These are phyloP conservation scores for Exophiala mesophila DNA, from an alignment of 2,329 filamentous ascomycete species.

Conservation along the genomic window DNA sequence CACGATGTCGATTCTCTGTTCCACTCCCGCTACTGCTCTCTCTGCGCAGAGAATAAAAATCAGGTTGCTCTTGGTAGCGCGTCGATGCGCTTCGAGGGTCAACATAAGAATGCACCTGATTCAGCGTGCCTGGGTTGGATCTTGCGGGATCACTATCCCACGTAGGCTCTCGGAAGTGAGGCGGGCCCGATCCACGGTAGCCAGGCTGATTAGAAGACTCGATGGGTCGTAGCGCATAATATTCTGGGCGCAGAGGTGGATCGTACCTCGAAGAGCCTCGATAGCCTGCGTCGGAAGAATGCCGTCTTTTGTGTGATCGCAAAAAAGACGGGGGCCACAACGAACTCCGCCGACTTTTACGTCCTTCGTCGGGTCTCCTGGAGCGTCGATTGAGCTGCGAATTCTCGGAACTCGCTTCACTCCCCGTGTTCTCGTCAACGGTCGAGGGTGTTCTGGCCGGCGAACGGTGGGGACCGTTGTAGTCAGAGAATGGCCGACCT, in stretches of 20 bases:
- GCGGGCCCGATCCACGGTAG: constrained; percentile 11
- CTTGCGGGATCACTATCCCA: constrained; percentile 14
- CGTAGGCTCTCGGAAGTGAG: constrained; percentile 16
- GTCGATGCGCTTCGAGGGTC: constrained; percentile 16
- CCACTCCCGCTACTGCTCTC: constrained; percentile 22
- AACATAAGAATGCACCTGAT: constrained; percentile 10
- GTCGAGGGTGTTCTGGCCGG: constrained; percentile 19
- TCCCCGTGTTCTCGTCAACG: constrained; percentile 19
- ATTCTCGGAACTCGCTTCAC: constrained; percentile 33
- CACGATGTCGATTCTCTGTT: constrained; percentile 17
- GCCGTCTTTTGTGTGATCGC: constrained; percentile 23
- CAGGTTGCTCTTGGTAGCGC: constrained; percentile 14
- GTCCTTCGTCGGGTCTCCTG: constrained; percentile 20
- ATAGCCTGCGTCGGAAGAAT: constrained; percentile 25
- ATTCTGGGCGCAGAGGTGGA: constrained; percentile 19
- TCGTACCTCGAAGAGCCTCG: constrained; percentile 11
- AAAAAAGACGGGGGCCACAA: constrained; percentile 23
- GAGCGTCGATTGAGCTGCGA: constrained; percentile 23
- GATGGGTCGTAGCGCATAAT: constrained; percentile 17
- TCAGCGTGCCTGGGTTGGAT: constrained; percentile 7
- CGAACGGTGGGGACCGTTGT: constrained; percentile 16
- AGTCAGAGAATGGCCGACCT: constrained; percentile 11
- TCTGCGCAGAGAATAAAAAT: constrained; percentile 17
- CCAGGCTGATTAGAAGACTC: constrained; percentile 9
- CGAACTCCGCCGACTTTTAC: constrained; percentile 16